These are phyloP conservation scores for Iris macrosiphon DNA, from an alignment of 106 monocot genomes.

Conservation along the genomic window DNA sequence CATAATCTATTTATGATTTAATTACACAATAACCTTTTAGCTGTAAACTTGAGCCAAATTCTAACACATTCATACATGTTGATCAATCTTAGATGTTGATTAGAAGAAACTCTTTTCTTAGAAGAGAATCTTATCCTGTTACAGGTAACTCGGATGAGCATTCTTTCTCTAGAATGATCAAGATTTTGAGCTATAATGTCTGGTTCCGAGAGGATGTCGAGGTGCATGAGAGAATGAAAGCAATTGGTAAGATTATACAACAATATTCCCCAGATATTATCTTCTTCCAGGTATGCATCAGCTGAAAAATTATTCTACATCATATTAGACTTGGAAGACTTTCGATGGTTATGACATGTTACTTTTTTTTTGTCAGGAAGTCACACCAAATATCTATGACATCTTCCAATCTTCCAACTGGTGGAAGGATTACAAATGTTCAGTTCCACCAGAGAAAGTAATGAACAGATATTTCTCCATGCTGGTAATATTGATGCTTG, in stretches of 20 bases:
- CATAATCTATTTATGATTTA: too few species aligned
- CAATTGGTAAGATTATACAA: conserved; percentile 27
- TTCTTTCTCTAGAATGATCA: background rate
- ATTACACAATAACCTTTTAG: background rate
- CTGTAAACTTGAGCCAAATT: background rate
- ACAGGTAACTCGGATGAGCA: background rate
- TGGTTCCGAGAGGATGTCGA: conserved; percentile 43
- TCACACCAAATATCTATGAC: conserved; percentile 33
- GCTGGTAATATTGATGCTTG: conserved; percentile 26
- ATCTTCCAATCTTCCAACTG: conserved; percentile 22
- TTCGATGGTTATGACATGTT: background rate
- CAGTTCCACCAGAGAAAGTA: conserved; percentile 19
- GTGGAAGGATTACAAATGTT: conserved; percentile 34
- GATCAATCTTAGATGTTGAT: too few species aligned
- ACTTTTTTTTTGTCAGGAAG: conserved; percentile 24
- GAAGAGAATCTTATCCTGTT: background rate
- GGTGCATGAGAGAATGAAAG: conserved; percentile 34
- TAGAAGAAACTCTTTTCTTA: background rate
- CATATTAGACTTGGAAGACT: background rate
- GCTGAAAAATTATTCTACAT: background rate
- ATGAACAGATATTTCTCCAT: conserved; percentile 32
- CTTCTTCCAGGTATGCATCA: conserved; percentile 40
- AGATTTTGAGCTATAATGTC: conserved; percentile 38
- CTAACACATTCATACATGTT: background rate
- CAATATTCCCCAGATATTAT: conserved; percentile 36